Conservation (phyloP, 83 land plant species). For the Thuja plicata region DNA sequence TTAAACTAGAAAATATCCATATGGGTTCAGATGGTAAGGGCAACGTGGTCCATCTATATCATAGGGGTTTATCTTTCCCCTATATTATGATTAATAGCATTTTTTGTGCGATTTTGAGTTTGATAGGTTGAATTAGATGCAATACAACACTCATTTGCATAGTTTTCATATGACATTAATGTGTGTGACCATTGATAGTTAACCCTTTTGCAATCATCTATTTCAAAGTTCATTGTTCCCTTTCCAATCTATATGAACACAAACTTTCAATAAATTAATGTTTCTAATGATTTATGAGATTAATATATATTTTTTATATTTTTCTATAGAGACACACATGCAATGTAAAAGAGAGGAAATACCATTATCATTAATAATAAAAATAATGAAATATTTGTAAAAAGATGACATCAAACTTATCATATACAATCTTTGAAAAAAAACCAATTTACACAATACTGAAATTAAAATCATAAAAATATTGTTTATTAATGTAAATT, state of each 20-base stretch:
- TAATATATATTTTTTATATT: too few relatives aligned
- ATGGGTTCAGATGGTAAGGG: neutral
- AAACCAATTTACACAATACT: too few relatives aligned
- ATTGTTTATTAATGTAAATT: too few relatives aligned
- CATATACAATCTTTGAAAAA: too few relatives aligned
- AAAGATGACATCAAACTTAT: too few relatives aligned
- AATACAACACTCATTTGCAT: neutral
- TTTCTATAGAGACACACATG: too few relatives aligned
- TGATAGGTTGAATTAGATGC: neutral
- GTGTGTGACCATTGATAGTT: constrained; percentile 50
- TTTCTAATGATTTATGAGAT: too few relatives aligned
- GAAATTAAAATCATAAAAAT: too few relatives aligned
- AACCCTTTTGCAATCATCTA: constrained; percentile 7
- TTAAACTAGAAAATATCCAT: too few relatives aligned
- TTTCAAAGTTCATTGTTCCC: constrained; percentile 23
- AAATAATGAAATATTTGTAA: too few relatives aligned
- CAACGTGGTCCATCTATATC: constrained; percentile 42
- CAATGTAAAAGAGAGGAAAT: too few relatives aligned
- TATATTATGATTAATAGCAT: neutral
- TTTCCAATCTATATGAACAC: constrained; percentile 52
- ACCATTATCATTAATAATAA: too few relatives aligned
- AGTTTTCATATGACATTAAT: constrained; percentile 42
- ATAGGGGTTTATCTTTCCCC: constrained; percentile 19
- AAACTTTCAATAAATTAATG: neutral
- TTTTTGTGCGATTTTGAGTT: neutral